phyloP scores from a whole-genome alignment of 2,329 filamentous ascomycete genomes.

The Calonectria pauciramosa region DNA sequence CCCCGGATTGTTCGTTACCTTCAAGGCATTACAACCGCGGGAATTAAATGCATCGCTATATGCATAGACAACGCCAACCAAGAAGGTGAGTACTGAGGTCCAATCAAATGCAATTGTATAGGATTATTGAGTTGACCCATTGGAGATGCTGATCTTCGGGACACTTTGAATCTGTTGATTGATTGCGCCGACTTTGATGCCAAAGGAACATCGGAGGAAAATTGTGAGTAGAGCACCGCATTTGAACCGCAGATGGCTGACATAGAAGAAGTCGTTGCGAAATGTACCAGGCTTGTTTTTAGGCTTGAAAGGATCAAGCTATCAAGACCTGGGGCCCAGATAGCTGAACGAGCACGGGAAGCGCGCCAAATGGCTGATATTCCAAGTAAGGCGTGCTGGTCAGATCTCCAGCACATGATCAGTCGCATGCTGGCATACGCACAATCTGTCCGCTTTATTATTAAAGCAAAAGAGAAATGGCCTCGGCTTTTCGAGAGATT shows the following conservation, averaged over 20 bases:
- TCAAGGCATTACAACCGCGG: background rate
- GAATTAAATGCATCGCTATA: background rate
- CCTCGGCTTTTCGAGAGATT: constrained; percentile 47
- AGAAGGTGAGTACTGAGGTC: background rate
- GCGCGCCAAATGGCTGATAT: constrained; percentile 11
- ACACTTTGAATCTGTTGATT: background rate
- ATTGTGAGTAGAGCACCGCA: background rate
- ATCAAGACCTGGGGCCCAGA: background rate
- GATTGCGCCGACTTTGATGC: background rate
- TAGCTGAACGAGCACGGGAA: constrained; percentile 16
- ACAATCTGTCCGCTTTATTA: constrained; percentile 29
- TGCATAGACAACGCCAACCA: background rate
- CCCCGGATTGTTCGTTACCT: constrained; percentile 22
- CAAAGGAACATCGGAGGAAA: background rate
- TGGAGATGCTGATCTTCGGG: background rate
- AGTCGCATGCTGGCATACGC: constrained; percentile 37
- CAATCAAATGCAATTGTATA: background rate
- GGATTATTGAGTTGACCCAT: background rate
- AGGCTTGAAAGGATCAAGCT: constrained; percentile 6
- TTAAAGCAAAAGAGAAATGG: constrained; percentile 38
- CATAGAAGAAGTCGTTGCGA: background rate
- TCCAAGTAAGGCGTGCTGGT: constrained; percentile 35
- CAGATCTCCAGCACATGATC: constrained; percentile 38
- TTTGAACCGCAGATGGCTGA: background rate
- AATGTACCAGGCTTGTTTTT: background rate